phyloP scores from a whole-genome alignment of 2,329 filamentous ascomycete species.

The Alternaria infectoria region DNA sequence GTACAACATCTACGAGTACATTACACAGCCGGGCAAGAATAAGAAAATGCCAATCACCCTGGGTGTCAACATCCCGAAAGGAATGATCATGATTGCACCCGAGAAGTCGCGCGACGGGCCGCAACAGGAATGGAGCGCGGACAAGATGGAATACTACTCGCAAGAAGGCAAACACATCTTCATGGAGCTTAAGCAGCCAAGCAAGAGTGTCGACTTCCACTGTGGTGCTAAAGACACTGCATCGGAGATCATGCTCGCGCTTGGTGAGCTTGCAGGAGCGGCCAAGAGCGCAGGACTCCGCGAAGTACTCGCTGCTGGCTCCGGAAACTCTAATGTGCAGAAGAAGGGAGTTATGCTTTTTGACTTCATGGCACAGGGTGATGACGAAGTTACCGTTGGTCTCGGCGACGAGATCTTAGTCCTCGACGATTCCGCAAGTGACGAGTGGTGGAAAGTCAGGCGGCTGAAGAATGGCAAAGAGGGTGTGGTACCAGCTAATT shows the following conservation, averaged over 20 bases:
- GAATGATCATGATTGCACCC: conserved; percentile 87
- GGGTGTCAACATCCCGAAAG: conserved; percentile 89
- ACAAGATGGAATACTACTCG: conserved; percentile 96
- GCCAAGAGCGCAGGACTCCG: conserved; percentile 81
- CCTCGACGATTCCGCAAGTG: conserved; percentile 87
- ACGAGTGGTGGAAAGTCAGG: conserved; percentile 98
- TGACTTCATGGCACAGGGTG: conserved; percentile 94
- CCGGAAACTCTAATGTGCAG: conserved; percentile 64
- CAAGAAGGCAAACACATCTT: conserved; percentile 99
- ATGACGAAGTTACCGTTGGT: conserved; percentile 93
- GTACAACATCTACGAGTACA: conserved; percentile 97
- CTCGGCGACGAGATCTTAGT: conserved; percentile 90
- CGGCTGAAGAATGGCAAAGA: conserved; percentile 90
- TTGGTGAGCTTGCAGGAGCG: conserved; percentile 89
- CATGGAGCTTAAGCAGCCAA: conserved; percentile 87
- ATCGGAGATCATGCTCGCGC: conserved; percentile 84
- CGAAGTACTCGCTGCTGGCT: conserved; percentile 83
- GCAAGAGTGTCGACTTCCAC: conserved; percentile 95
- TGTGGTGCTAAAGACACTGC: conserved; percentile 97
- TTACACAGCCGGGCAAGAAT: conserved; percentile 93
- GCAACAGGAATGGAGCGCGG: conserved; percentile 90
- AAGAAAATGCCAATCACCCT: conserved; percentile 99
- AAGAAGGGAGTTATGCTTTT: conserved; percentile 90
- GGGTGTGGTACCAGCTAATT: conserved; percentile 95
- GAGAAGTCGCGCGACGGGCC: conserved; percentile 83